These are phyloP conservation scores for Cutaneotrichosporon cavernicola DNA, from an alignment of 1,284 basidiomycete genomes.

Conservation along the genomic window DNA sequence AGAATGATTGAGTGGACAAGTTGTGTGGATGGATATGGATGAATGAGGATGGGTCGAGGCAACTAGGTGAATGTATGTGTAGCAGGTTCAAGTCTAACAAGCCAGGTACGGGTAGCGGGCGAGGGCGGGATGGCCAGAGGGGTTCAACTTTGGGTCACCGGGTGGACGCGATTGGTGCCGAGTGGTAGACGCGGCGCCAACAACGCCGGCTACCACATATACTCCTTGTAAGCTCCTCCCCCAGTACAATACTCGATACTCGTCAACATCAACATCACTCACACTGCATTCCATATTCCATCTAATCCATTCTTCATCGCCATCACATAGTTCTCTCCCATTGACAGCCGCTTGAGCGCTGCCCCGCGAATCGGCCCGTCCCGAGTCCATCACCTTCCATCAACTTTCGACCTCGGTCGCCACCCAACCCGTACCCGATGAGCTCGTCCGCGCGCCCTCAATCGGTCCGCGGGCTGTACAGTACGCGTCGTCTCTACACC, in stretches of 20 bases:
- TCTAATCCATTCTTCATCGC: background rate
- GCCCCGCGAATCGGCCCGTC: background rate
- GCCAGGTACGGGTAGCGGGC: background rate
- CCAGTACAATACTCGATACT: background rate
- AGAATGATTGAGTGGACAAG: no score
- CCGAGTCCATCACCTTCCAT: background rate
- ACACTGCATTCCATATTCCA: background rate
- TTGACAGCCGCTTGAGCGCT: background rate
- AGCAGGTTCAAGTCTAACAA: no score
- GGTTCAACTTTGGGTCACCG: background rate
- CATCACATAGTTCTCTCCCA: background rate
- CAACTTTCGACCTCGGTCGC: background rate
- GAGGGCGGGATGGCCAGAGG: background rate
- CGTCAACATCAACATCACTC: background rate
- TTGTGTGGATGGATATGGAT: no score
- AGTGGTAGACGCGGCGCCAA: conserved; percentile 9
- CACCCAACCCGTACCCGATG: conserved; percentile 11
- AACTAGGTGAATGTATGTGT: no score
- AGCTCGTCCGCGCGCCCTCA: conserved; percentile 25
- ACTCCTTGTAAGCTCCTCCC: background rate
- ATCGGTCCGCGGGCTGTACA: conserved; percentile 35
- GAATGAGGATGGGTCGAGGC: no score
- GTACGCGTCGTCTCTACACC: conserved; percentile 19
- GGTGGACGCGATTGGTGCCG: conserved; percentile 20
- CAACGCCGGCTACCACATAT: background rate